Base-by-base conservation (phyloP, 2,329 filamentous ascomycete species). In the Arthrocladium fulminans region DNA sequence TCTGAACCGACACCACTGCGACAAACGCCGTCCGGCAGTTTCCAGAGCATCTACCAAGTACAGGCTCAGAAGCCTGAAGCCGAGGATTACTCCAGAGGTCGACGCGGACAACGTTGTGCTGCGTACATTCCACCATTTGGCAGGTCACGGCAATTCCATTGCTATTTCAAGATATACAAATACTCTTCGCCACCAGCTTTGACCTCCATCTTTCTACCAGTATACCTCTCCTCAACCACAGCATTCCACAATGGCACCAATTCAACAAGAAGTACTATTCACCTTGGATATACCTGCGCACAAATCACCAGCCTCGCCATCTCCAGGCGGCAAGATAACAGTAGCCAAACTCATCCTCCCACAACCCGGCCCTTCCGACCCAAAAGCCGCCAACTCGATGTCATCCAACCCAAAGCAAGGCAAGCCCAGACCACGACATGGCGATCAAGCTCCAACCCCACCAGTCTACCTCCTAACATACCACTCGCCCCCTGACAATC, bases 391-490 rank as follows among this genome's bases (percentile, higher is more conserved):
- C 24, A 10, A 23, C 22, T 30, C 41, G 8, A 30, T 32, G 25
- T 32, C 41, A 7, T 20, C 41, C 12, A 12, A 44, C 24, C 24
- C 41, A 10, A 27, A 12, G 4, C 10, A 30, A 4, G 24, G 24
- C 41, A 30, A 25, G 19, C 22, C 41, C 10, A n/a, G 41, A 30
- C 41, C 24, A 9, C 19, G 22, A 19, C 27, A 29, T 27, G 27
- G 41, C 17, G 41, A 44, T 9, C 41, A 23, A 3, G 3, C 20
- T 8, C 37, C 83, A 1, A 65, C 71, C 12, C 70, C 75, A 3
- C 63, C 68, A 32, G 74, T 87, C 61, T 92, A 92, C 66, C 72
- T 90, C 20, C 73, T 90, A 24, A 84, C 83, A 22, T 84, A 86
- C 64, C 70, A 70, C 49, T 83, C 81, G 8, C 79, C 83, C 1